These are phyloP conservation scores for Suhomyces maxii DNA, from an alignment of 1,139 yeast genomes.

Conservation along the genomic window DNA sequence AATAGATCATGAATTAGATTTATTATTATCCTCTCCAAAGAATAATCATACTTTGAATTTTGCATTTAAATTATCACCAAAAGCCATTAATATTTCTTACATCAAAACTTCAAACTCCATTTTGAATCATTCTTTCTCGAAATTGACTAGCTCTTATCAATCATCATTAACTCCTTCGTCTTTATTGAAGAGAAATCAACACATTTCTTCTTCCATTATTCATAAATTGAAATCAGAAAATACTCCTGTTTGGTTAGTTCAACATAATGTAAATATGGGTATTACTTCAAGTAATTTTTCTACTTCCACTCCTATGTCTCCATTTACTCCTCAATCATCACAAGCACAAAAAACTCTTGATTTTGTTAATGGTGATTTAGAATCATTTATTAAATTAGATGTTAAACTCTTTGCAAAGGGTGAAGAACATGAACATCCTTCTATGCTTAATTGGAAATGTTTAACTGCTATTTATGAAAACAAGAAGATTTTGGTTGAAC, in stretches of 20 bases:
- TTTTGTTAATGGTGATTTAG: conserved; percentile 27
- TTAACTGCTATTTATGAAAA: conserved; percentile 30
- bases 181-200: conserved; percentile 2
- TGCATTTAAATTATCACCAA: conserved; percentile 11
- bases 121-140: conserved; percentile 13
- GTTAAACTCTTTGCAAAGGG: conserved; percentile 13
- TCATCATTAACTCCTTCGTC: conserved; percentile 2
- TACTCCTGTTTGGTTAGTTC: conserved; percentile 15
- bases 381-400: conserved; percentile 30
- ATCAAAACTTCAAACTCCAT: background rate
- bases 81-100: conserved; percentile 8
- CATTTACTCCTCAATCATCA: conserved; percentile 10
- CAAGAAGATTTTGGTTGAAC: conserved; percentile 24
- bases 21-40: conserved; percentile 18
- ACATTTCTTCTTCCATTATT: conserved; percentile 4
- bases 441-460: conserved; percentile 38
- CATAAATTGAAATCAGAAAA: conserved; percentile 9
- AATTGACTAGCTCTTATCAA: conserved; percentile 5
- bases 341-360: conserved; percentile 18
- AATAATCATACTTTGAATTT: conserved; percentile 1
- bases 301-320: conserved; percentile 13
- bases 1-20: conserved; percentile 18
- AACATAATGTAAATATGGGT: conserved; percentile 13
- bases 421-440: conserved; percentile 7
- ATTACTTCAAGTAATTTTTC: conserved; percentile 2